A percentile compares a stretch with the other conserved stretches of the same genome.
These are phyloP conservation scores for Pythium monospermum DNA, from an alignment of 352 stramenopile genomes.

Conservation along the genomic window DNA sequence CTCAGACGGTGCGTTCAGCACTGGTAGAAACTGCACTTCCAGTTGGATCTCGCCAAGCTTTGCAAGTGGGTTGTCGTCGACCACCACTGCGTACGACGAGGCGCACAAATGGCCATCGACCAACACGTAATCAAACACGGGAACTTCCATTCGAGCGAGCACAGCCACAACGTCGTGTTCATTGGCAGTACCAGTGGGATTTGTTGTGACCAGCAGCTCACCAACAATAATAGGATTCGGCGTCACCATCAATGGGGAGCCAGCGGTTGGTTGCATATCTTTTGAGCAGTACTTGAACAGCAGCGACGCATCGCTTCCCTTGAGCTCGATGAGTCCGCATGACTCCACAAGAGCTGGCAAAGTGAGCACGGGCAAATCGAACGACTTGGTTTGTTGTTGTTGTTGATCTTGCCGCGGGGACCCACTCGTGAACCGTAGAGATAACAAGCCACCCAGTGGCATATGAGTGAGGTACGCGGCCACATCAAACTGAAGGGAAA, in stretches of 20 bases:
- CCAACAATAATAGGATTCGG: constrained; percentile 28
- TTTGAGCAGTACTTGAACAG: constrained; percentile 9
- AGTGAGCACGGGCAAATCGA: constrained; percentile 10
- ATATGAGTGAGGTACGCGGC: constrained; percentile 15
- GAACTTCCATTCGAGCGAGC: constrained; percentile 30
- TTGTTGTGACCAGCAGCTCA: constrained; percentile 9
- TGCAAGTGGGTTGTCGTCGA: background rate
- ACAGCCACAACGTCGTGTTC: background rate
- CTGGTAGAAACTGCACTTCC: constrained; percentile 41
- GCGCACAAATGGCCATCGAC: constrained; percentile 33
- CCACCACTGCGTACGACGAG: constrained; percentile 24
- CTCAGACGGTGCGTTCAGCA: background rate
- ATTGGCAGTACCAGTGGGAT: no score
- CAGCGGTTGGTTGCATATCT: background rate
- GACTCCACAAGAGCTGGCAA: constrained; percentile 7
- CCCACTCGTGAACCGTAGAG: background rate
- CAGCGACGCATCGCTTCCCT: background rate
- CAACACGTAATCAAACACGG: constrained; percentile 45
- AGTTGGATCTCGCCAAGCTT: constrained; percentile 26
- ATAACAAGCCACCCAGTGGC: background rate
- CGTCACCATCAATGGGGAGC: background rate
- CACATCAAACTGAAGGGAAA: constrained; percentile 21
- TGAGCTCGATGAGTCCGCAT: constrained; percentile 3
- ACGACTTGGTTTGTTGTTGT: constrained; percentile 6
- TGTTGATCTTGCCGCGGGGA: no score